Evolutionary conservation across 2,329 filamentous ascomycete genomes (phyloP).

Genomic region (Pseudocercospora fijiensis): DNA sequence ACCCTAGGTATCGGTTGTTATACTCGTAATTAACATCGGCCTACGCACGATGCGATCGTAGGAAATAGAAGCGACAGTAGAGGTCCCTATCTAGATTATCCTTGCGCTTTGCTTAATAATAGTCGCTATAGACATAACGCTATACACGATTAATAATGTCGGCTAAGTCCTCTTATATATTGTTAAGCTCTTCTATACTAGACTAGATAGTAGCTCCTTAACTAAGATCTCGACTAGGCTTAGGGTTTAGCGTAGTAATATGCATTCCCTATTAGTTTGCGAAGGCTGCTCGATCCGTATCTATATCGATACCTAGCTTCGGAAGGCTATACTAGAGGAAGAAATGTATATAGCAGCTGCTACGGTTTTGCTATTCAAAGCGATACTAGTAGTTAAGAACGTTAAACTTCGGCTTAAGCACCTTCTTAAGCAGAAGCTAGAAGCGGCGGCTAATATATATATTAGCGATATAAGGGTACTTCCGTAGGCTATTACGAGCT

Average conservation of each 20-base stretch:
- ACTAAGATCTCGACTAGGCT: background rate
- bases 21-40: too few species aligned
- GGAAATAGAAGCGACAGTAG: background rate
- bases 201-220: background rate
- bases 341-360: too few species aligned
- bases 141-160: background rate
- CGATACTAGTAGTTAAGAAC: background rate
- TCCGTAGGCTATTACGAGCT: too few species aligned
- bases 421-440: background rate
- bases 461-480: background rate
- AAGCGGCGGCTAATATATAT: background rate
- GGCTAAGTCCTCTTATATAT: too few species aligned
- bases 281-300: too few species aligned
- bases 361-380: too few species aligned
- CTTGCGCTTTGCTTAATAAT: background rate
- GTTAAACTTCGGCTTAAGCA: constrained; percentile 3
- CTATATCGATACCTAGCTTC: background rate
- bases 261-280: too few species aligned
- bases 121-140: background rate
- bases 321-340: too few species aligned
- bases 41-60: background rate
- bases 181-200: background rate
- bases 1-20: too few species aligned
- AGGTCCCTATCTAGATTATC: background rate
- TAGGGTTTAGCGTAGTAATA: too few species aligned